These are phyloP conservation scores for Cladosporium colombiae DNA, from an alignment of 2,329 filamentous ascomycete species.

Conservation along the genomic window DNA sequence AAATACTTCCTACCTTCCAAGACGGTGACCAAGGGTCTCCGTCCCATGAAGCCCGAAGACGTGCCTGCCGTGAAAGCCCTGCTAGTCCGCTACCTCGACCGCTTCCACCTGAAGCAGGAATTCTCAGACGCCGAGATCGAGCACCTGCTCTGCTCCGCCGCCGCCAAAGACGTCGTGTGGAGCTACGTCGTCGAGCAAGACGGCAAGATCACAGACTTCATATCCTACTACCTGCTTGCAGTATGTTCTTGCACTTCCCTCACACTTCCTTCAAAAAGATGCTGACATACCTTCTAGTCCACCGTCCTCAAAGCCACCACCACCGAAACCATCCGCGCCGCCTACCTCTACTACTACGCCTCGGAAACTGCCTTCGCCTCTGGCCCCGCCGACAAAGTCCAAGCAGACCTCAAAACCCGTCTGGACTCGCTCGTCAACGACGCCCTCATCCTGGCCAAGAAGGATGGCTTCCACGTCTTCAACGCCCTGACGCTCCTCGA, in stretches of 20 bases:
- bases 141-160: conserved; percentile 82
- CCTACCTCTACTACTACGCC: conserved; percentile 97
- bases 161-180: conserved; percentile 82
- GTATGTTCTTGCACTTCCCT: conserved; percentile 22
- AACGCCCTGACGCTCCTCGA: conserved; percentile 93
- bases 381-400: conserved; percentile 22
- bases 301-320: conserved; percentile 79
- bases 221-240: conserved; percentile 94
- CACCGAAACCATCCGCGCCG: conserved; percentile 78
- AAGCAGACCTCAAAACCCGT: conserved; percentile 68
- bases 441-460: conserved; percentile 82
- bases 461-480: conserved; percentile 88
- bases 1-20: conserved; percentile 80
- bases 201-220: conserved; percentile 89
- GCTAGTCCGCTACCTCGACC: conserved; percentile 72
- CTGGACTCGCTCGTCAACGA: conserved; percentile 81
- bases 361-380: conserved; percentile 70
- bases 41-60: conserved; percentile 78
- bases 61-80: conserved; percentile 73
- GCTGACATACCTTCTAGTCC: conserved; percentile 48
- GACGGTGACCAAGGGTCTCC: conserved; percentile 72
- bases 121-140: conserved; percentile 78
- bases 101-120: conserved; percentile 81
- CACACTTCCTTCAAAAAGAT: background rate
- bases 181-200: conserved; percentile 81